phyloP scores from a whole-genome alignment of 805 yeast genomes.

The Suhomyces xylopsoci region DNA sequence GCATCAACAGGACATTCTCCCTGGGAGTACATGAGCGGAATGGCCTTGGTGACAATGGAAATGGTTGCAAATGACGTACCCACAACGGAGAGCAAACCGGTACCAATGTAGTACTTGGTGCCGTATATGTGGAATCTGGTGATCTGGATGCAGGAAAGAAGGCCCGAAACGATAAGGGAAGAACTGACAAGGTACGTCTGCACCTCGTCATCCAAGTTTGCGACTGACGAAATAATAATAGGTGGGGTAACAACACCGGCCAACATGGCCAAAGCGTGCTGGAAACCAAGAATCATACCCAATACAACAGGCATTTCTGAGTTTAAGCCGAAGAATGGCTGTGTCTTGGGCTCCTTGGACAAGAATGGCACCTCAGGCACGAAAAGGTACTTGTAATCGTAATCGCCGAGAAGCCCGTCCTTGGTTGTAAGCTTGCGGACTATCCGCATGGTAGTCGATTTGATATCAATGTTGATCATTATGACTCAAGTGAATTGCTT shows the following conservation, averaged over 20 bases:
- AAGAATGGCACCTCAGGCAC: conserved; percentile 75
- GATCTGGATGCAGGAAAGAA: conserved; percentile 72
- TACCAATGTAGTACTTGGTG: conserved; percentile 78
- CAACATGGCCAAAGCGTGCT: conserved; percentile 85
- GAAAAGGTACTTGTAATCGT: conserved; percentile 76
- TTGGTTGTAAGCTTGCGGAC: conserved; percentile 59
- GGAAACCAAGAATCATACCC: conserved; percentile 78
- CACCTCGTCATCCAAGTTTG: conserved; percentile 49
- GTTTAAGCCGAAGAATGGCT: conserved; percentile 81
- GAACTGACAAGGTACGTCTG: conserved; percentile 37
- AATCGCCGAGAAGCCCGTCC: conserved; percentile 84
- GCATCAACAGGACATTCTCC: conserved; percentile 65
- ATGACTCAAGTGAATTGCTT: not conserved
- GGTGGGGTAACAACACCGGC: conserved; percentile 91
- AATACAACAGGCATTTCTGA: conserved; percentile 78
- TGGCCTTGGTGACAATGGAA: conserved; percentile 68
- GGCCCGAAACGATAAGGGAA: conserved; percentile 38
- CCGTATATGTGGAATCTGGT: conserved; percentile 73
- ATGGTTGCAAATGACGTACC: conserved; percentile 91
- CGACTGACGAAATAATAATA: conserved; percentile 60
- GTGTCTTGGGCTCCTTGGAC: conserved; percentile 45
- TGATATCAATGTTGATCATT: conserved; percentile 6
- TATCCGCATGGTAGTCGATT: conserved; percentile 18
- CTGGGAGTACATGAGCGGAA: conserved; percentile 74
- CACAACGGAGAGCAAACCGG: conserved; percentile 85